Conservation (phyloP, 495 filamentous ascomycete species). For the Talaromyces proteolyticus region DNA sequence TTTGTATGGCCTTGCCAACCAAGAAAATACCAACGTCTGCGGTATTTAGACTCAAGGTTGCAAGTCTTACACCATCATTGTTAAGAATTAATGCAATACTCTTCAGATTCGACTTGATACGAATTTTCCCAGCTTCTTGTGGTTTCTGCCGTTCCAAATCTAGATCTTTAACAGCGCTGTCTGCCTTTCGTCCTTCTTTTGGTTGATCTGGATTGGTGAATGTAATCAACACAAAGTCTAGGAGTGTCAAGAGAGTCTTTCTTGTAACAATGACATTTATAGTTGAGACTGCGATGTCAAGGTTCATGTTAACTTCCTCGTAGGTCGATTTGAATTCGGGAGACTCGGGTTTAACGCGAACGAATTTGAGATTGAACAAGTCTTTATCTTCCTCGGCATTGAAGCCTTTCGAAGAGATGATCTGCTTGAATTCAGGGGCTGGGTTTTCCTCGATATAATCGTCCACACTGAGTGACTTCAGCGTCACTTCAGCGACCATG, state of each 20-base stretch:
- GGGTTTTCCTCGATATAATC: slow-evolving; percentile 91
- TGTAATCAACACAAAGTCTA: slow-evolving; percentile 93
- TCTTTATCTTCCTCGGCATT: slow-evolving; percentile 67
- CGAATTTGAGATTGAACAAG: slow-evolving; percentile 81
- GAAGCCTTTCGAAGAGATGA: slow-evolving; percentile 82
- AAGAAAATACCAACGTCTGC: slow-evolving; percentile 88
- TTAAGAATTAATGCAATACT: slow-evolving; percentile 95
- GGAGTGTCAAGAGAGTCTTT: slow-evolving; percentile 85
- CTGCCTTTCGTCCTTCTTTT: slow-evolving; percentile 22
- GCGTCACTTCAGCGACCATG: slow-evolving; percentile 82
- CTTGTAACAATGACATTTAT: slow-evolving; percentile 94
- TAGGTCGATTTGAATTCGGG: slow-evolving; percentile 89
- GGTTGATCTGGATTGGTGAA: slow-evolving; percentile 69
- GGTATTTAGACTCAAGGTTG: slow-evolving; percentile 85
- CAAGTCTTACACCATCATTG: slow-evolving; percentile 92
- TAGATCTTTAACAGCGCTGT: slow-evolving; percentile 41
- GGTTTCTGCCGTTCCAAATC: slow-evolving; percentile 30
- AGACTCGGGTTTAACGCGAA: slow-evolving; percentile 83
- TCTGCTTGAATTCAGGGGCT: slow-evolving; percentile 88
- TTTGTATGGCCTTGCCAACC: slow-evolving; percentile 74
- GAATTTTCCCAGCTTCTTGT: slow-evolving; percentile 50
- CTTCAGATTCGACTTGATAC: slow-evolving; percentile 87
- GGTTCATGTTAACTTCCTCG: slow-evolving; percentile 86
- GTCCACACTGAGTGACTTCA: slow-evolving; percentile 85
- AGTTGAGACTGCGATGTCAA: slow-evolving; percentile 87